Conservation (phyloP, 2,329 filamentous ascomycete species). For the Aphanocladium album region DNA sequence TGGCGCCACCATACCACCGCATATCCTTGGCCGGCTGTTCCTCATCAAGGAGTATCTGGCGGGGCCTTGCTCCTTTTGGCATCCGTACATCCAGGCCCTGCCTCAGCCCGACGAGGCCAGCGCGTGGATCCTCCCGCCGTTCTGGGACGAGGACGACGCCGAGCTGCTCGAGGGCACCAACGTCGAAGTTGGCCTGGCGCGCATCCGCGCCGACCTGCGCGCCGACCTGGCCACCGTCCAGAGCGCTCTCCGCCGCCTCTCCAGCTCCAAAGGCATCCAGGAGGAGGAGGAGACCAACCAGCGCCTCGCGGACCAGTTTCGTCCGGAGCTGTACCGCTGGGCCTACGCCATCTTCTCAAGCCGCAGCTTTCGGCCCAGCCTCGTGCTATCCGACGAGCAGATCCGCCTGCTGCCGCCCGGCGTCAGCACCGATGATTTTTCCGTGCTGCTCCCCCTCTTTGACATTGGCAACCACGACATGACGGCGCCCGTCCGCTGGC, state of each 20-base stretch:
- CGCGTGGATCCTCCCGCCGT: slow-evolving; percentile 22
- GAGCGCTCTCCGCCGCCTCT: slow-evolving; percentile 27
- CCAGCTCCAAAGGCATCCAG: background rate
- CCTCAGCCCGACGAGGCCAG: slow-evolving; percentile 51
- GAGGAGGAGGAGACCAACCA: slow-evolving; percentile 19
- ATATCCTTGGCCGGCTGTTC: slow-evolving; percentile 63
- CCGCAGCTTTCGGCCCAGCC: slow-evolving; percentile 58
- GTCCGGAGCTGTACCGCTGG: slow-evolving; percentile 55
- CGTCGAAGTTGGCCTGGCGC: slow-evolving; percentile 42
- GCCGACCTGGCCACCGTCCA: slow-evolving; percentile 41
- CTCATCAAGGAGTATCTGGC: slow-evolving; percentile 63
- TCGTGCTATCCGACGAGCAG: slow-evolving; percentile 69
- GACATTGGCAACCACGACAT: slow-evolving; percentile 70
- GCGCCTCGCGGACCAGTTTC: slow-evolving; percentile 32
- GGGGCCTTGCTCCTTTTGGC: slow-evolving; percentile 58
- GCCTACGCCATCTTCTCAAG: slow-evolving; percentile 61
- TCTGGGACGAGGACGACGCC: slow-evolving; percentile 58
- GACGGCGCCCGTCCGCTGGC: slow-evolving; percentile 55
- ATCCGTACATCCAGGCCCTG: slow-evolving; percentile 60
- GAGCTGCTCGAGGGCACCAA: slow-evolving; percentile 52
- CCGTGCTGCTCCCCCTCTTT: slow-evolving; percentile 64
- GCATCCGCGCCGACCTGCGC: slow-evolving; percentile 43
- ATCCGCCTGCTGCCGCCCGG: slow-evolving; percentile 52
- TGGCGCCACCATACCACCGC: slow-evolving; percentile 49
- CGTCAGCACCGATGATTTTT: slow-evolving; percentile 51